phyloP scores from a whole-genome alignment of 306 rosid genomes.

The Abrus precatorius region DNA sequence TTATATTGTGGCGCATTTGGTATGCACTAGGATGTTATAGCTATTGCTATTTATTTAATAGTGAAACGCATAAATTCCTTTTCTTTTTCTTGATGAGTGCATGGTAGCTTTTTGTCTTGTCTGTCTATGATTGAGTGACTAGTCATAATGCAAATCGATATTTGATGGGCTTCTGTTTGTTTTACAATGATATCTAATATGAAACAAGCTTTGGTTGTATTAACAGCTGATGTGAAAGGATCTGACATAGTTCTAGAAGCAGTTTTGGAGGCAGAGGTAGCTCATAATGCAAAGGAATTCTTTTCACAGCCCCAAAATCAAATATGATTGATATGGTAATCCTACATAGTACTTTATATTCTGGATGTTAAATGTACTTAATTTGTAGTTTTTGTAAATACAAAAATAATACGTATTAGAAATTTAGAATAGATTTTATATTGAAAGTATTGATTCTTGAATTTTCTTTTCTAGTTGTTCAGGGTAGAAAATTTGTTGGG shows the following conservation, averaged over 20 bases:
- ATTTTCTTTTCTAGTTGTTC: slow-evolving; percentile 10
- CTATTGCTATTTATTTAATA: slow-evolving; percentile 16
- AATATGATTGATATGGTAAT: slow-evolving; percentile 49
- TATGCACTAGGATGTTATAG: neutral
- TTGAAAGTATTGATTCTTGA: slow-evolving; percentile 29
- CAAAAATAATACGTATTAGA: neutral
- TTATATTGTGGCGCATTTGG: slow-evolving; percentile 12
- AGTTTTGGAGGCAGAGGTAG: slow-evolving; percentile 87
- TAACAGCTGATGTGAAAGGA: slow-evolving; percentile 71
- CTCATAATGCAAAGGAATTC: slow-evolving; percentile 83
- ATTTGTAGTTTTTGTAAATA: slow-evolving; percentile 39
- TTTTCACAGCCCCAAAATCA: slow-evolving; percentile 77
- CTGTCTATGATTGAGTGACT: slow-evolving; percentile 18
- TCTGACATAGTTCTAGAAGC: slow-evolving; percentile 87
- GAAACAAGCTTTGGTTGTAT: slow-evolving; percentile 44
- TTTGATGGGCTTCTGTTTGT: slow-evolving; percentile 24
- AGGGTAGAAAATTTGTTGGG: slow-evolving; percentile 8
- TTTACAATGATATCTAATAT: slow-evolving; percentile 40
- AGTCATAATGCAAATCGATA: slow-evolving; percentile 22
- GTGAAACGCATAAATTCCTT: slow-evolving; percentile 23
- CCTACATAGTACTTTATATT: slow-evolving; percentile 13
- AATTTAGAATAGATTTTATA: neutral
- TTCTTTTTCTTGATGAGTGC: slow-evolving; percentile 25
- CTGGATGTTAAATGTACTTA: slow-evolving; percentile 14
- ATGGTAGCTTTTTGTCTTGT: slow-evolving; percentile 36